A percentile compares a stretch with the other conserved stretches of the same genome.
Conservation (phyloP, 1,284 basidiomycete species). For the Schizophyllum commune region DNA sequence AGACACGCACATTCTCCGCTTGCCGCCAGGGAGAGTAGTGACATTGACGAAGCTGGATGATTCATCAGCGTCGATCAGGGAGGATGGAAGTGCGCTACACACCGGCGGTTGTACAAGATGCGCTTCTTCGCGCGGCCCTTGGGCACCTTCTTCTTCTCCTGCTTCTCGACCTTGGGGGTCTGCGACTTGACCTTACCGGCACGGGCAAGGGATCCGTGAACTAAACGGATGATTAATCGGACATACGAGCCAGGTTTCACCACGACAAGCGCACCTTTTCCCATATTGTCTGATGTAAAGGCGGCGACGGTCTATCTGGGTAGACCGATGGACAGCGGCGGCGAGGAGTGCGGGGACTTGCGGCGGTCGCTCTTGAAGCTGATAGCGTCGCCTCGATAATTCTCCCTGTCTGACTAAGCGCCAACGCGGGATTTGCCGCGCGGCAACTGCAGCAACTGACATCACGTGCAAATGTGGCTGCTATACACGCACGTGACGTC, state of each 20-base stretch:
- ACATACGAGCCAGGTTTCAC: too few species aligned
- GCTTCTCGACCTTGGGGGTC: constrained; percentile 93
- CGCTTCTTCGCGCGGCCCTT: constrained; percentile 97
- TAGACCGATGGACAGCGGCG: not conserved
- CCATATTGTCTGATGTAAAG: not conserved
- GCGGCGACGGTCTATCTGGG: constrained; percentile 10
- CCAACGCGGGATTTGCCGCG: too few species aligned
- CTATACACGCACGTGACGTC: too few species aligned
- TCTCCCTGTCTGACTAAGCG: too few species aligned
- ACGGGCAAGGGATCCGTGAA: constrained; percentile 99
- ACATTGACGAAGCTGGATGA: constrained; percentile 86
- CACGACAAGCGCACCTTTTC: too few species aligned
- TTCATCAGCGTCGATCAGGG: constrained; percentile 6
- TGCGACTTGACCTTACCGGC: constrained; percentile 99
- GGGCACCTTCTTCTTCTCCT: constrained; percentile 96
- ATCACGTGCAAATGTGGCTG: too few species aligned
- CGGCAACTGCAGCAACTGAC: too few species aligned
- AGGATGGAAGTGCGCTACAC: constrained; percentile 12
- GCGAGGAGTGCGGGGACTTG: not conserved
- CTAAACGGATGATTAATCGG: constrained; percentile 29
- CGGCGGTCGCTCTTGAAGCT: not conserved
- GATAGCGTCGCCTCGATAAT: too few species aligned
- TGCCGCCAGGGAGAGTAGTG: constrained; percentile 83
- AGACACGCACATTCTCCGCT: constrained; percentile 86
- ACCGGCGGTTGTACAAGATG: constrained; percentile 91